Percentiles rank a stretch among this genome's conserved stretches.
phyloP scores from a whole-genome alignment of 164 flowering plant species.

The Euptelea pleiosperma region DNA sequence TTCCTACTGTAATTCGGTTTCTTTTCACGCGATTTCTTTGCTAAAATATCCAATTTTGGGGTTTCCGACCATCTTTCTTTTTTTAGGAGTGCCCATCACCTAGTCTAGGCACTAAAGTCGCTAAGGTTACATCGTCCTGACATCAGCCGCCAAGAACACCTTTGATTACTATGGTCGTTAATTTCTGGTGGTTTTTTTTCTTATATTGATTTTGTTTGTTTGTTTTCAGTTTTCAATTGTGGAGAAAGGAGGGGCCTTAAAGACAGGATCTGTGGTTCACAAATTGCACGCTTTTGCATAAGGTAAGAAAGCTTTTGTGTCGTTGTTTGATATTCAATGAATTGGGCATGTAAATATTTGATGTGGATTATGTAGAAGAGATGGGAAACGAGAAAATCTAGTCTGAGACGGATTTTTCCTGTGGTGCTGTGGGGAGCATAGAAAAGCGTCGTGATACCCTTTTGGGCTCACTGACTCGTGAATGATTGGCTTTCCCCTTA shows the following conservation, averaged over 20 bases:
- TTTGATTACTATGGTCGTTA: background rate
- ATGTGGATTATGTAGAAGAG: background rate
- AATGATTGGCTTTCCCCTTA: too few species aligned
- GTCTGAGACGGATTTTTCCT: too few species aligned
- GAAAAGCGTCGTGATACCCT: too few species aligned
- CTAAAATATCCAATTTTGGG: background rate
- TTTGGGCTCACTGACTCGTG: too few species aligned
- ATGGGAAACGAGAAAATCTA: too few species aligned
- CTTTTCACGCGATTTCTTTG: background rate
- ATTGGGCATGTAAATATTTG: background rate
- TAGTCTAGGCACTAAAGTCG: background rate
- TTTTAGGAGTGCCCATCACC: too few species aligned
- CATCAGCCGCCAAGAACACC: background rate
- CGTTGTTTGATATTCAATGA: background rate
- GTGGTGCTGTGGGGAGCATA: too few species aligned
- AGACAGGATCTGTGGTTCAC: conserved; percentile 1
- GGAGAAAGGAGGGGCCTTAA: background rate
- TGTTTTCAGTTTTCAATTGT: background rate
- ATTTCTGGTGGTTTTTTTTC: background rate
- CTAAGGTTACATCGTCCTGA: background rate
- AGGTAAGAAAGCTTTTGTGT: conserved; percentile 12
- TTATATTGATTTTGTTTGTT: background rate
- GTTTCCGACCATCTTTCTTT: background rate
- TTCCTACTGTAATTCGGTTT: too few species aligned
- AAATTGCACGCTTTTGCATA: conserved; percentile 8